Evolutionary conservation across 331 rosid species (phyloP), one percentile per base, ranked within the genome.

Genomic region (Malus hybrid): DNA sequence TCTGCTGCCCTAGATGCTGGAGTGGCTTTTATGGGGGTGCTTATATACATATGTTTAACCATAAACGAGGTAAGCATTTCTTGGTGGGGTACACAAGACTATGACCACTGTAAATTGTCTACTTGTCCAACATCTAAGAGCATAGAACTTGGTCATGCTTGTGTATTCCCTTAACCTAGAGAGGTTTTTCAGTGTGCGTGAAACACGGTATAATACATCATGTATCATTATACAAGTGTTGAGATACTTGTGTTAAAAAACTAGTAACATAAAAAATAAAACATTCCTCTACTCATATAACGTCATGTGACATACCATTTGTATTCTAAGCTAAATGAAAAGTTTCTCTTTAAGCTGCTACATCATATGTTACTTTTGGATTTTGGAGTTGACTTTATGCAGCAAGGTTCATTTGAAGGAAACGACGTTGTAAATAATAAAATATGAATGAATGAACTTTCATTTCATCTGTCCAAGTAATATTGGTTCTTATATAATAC

Each of bases 1-100:
- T 82, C 85, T 2, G 85, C 80, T 10, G 85, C 85, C 9, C 34
- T 82, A 72, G 82, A 82, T 55, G 82, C 82, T 32, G 82, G 85
- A n/a, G 80, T 82, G 16, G 82, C 82, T 39, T 78, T 82, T 76
- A 82, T 82, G 85, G 85, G 82, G 50, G 74, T 82, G 44, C 54
- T 78, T 32, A 20, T 82, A 13, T 59, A 82, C 33, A 54, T 82
- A 62, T n/a, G 65, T 0, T 77, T 82, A 0, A 79, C 79, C 19
- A 20, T 63, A 10, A 60, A 77, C 48, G 29, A 77, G 5, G 71
- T 55, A 10, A n/a, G 69, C 24, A 18, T 82, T 39, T 39, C 66
- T 28, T 82, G 85, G 85, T 82, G 85, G 85, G 85, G 85, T 11
- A 31, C 85, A 27, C 22, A 12, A 68, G 9, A 39, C 29, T 12